Evolutionary conservation across 768 basidiomycete genomes (phyloP).

Genomic region (Termitomyces sp.): DNA sequence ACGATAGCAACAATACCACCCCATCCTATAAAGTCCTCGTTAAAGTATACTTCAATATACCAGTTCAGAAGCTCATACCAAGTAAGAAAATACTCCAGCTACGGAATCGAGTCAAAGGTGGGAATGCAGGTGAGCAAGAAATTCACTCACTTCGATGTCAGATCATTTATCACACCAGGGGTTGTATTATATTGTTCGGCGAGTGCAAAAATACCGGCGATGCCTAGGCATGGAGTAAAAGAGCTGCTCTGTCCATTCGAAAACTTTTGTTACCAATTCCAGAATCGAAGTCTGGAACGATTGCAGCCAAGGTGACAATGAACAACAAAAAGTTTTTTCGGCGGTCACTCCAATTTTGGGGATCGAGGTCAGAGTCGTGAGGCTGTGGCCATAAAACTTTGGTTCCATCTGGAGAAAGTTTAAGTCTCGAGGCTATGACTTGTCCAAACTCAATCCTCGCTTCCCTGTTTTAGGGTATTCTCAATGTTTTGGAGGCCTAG

Average conservation of each 20-base stretch:
- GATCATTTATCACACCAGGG: slow-evolving; percentile 44
- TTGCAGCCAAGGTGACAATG: slow-evolving; percentile 49
- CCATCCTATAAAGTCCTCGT: slow-evolving; percentile 22
- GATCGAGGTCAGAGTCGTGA: slow-evolving; percentile 24
- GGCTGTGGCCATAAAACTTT: slow-evolving; percentile 62
- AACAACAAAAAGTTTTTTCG: slow-evolving; percentile 44
- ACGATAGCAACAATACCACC: slow-evolving; percentile 46
- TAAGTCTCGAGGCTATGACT: slow-evolving; percentile 39
- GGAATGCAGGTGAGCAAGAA: not conserved
- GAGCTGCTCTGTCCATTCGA: not conserved
- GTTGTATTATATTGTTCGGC: slow-evolving; percentile 47
- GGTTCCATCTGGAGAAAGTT: slow-evolving; percentile 43
- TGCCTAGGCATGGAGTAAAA: slow-evolving; percentile 24
- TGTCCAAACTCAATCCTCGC: slow-evolving; percentile 52
- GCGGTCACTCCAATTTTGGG: slow-evolving; percentile 41
- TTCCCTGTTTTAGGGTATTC: slow-evolving; percentile 28
- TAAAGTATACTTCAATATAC: not conserved
- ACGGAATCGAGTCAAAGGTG: not conserved
- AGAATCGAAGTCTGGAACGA: slow-evolving; percentile 58
- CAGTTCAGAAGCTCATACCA: slow-evolving; percentile 19
- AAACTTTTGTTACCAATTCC: slow-evolving; percentile 33
- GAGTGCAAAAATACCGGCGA: slow-evolving; percentile 51
- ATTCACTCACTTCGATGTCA: slow-evolving; percentile 40
- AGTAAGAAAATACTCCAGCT: slow-evolving; percentile 56
- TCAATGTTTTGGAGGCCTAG: not conserved